Evolutionary conservation across 495 filamentous ascomycete species (phyloP), one percentile per base, ranked within the genome.

Genomic region (Trichoderma erinaceum): DNA sequence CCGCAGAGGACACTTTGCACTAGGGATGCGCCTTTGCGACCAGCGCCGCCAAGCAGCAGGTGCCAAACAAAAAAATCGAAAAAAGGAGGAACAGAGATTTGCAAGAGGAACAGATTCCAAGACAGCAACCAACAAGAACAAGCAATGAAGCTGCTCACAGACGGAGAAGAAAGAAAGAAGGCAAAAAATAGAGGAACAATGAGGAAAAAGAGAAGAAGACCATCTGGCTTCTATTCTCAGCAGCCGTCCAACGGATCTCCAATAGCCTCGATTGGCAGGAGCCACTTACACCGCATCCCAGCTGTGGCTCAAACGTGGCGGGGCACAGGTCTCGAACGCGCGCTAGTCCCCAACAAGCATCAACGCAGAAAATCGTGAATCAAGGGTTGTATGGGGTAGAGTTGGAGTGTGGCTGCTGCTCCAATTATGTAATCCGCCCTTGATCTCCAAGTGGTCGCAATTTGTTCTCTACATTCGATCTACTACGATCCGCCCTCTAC

Each of bases 1-100:
- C 44, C 4, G 44, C 56, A 61, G 56, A 61, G 56, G 56, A 61
- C 56, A 61, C 56, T 61, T 61, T 61, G 56, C 56, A 61, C 56
- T 61, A 61, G 56, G 18, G 56, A 25, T 25, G 56, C 25, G 11
- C 23, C 11, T 5, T 18, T 29, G 8, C 56, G 56, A 27, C 56
- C 56, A 61, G 56, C 56, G 56, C 56, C 56, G 56, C 56, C 56
- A 61, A 61, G 56, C 25, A 13, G 27, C 10, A 29, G 27, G 27
- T 29, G 56, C 8, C 11, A 61, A 10, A 2, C 3, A 29, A 32
- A 29, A 61, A 21, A n/a, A 23, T n/a, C 0, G n/a, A 23, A 25
- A 23, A 18, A 52, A 52, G n/a, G 18, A 23, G 18, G 48, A 21
- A 52, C 4, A 16, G 25, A 23, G 8, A 52, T 23, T 4, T 10